Evolutionary conservation across 176 grass and related monocot species (phyloP).

Genomic region (Raddia distichophylla): DNA sequence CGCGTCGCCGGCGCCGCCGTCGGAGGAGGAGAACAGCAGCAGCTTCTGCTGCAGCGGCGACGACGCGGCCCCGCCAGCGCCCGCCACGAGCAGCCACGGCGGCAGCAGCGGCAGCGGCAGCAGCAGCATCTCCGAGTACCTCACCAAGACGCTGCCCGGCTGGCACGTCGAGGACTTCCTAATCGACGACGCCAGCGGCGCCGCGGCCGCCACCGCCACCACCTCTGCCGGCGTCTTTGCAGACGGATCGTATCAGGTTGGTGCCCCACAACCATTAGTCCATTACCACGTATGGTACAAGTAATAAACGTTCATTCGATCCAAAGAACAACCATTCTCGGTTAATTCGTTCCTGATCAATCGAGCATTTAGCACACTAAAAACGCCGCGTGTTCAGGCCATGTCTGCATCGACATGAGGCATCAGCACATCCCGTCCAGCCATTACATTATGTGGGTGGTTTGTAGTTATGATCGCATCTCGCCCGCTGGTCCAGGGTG

Average conservation of each 20-base stretch:
- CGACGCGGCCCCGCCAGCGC: conserved; percentile 10
- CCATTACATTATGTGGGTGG: conserved; percentile 41
- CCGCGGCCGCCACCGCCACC: neutral
- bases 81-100: conserved; percentile 37
- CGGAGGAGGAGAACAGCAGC: conserved; percentile 46
- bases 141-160: conserved; percentile 86
- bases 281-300: neutral
- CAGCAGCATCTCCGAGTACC: conserved; percentile 97
- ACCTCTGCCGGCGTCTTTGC: conserved; percentile 23
- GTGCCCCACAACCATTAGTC: neutral
- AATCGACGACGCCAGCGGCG: conserved; percentile 43
- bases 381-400: neutral
- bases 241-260: conserved; percentile 57
- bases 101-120: conserved; percentile 52
- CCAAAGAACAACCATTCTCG: neutral
- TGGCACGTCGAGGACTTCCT: conserved; percentile 95
- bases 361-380: neutral
- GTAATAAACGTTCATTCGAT: neutral
- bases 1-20: conserved; percentile 34
- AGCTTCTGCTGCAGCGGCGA: conserved; percentile 43
- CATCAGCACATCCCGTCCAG: conserved; percentile 44
- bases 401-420: conserved; percentile 28
- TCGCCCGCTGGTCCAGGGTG: conserved; percentile 38
- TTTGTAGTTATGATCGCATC: conserved; percentile 30
- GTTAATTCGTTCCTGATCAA: conserved; percentile 7